These are phyloP conservation scores for Spirogloea muscicola DNA, from an alignment of 139 green algal species.

Conservation along the genomic window DNA sequence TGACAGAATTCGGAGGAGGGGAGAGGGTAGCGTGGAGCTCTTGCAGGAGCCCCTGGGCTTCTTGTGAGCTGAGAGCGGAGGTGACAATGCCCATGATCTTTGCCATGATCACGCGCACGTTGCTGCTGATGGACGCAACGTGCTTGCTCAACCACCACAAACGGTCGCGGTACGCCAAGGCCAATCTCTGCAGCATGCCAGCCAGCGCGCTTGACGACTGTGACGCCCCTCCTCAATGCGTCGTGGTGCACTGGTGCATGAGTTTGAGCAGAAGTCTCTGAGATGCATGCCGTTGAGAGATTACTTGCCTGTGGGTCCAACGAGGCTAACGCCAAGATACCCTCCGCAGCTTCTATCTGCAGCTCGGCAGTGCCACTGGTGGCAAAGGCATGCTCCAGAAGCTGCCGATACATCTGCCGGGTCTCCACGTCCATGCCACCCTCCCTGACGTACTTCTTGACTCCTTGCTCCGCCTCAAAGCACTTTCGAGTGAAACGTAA, in stretches of 20 bases:
- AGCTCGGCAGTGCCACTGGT: constrained; percentile 22
- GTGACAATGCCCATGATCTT: constrained; percentile 60
- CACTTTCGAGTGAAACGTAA: constrained; percentile 28
- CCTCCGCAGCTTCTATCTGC: constrained; percentile 11
- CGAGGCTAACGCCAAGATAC: constrained; percentile 56
- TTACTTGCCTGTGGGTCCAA: too few species aligned
- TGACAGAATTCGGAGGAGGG: too few species aligned
- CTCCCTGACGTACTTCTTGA: neutral
- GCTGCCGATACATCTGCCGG: constrained; percentile 11
- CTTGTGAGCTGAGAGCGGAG: constrained; percentile 5
- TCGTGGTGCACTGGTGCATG: too few species aligned
- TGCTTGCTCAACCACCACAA: constrained; percentile 57
- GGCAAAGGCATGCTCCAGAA: constrained; percentile 49
- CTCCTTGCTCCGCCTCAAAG: neutral
- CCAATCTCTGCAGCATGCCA: constrained; percentile 44
- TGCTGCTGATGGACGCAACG: constrained; percentile 55
- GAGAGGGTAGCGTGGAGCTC: too few species aligned
- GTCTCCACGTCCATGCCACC: neutral
- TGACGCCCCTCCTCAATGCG: too few species aligned
- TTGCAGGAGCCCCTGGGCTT: constrained; percentile 12
- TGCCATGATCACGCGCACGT: constrained; percentile 53
- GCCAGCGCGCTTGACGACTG: too few species aligned
- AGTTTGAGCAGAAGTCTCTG: too few species aligned
- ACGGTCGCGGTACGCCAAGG: constrained; percentile 4
- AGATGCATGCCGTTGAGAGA: too few species aligned